A percentile compares a stretch with the other conserved stretches of the same genome.
These are phyloP conservation scores for Xerophyta viscosa DNA, from an alignment of 106 monocot genomes.

Conservation along the genomic window DNA sequence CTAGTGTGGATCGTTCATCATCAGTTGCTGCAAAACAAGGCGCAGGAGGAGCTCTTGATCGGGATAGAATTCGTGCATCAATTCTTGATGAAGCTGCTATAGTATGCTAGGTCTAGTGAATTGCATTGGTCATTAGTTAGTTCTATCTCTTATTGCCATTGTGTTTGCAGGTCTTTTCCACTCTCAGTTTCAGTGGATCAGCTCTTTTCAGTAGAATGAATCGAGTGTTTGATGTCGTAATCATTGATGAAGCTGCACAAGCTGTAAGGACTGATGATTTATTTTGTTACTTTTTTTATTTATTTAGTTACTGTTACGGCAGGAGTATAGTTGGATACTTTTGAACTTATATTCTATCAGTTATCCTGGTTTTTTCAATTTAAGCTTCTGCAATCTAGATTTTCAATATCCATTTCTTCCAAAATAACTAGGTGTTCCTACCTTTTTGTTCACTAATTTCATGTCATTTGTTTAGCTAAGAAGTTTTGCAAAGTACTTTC, in stretches of 20 bases:
- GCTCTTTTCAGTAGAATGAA: constrained; percentile 65
- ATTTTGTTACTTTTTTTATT: neutral
- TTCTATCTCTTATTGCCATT: neutral
- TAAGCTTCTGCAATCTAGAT: no score
- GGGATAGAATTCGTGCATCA: constrained; percentile 70
- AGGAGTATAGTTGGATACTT: no score
- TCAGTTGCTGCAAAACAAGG: constrained; percentile 31
- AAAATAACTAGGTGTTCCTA: no score
- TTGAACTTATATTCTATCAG: no score
- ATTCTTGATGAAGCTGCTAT: constrained; percentile 97
- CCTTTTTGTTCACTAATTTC: no score
- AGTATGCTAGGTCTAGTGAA: no score
- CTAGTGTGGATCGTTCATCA: constrained; percentile 44
- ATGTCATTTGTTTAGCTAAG: no score
- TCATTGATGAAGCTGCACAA: constrained; percentile 99
- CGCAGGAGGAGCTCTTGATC: constrained; percentile 45
- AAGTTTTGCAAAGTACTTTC: no score
- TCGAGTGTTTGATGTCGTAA: constrained; percentile 93
- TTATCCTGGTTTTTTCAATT: no score
- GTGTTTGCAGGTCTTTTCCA: constrained; percentile 75
- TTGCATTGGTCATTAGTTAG: neutral
- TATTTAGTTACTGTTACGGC: no score
- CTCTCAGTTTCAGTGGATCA: constrained; percentile 97
- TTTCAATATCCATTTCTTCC: no score
- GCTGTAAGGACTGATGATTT: constrained; percentile 48